Evolutionary conservation across 208 protist species (phyloP), one percentile per base, ranked within the genome.

Genomic region (Trichomonas tenax): DNA sequence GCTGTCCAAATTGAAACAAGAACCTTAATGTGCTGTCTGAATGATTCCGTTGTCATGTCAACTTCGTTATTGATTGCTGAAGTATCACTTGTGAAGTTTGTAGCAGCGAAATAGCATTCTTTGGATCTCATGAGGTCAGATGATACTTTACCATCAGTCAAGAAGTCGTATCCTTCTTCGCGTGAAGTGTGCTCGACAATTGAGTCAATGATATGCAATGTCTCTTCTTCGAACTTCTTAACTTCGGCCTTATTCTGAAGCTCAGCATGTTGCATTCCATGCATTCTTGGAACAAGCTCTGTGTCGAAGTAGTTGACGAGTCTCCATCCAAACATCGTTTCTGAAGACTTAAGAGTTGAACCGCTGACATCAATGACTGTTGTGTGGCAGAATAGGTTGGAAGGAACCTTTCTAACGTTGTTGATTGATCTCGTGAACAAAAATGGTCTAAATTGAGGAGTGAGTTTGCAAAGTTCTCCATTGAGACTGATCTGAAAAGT

Each of bases 91-190:
- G 44, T 38, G 26, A 93, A 23, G 44, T 93, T 93, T 38, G 40
- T 93, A 23, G 86, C 44, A 36, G 86, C 86, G 44, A 51, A 93
- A 51, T 93, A 93, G n/a, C 44, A 93, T 93, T 93, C 86, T 93
- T 93, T 93, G 9, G 86, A 34, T 34, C 45, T 38, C 17, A 93
- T 23, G 14, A 93, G 31, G 1, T 93, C 17, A 8, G 11, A 17
- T 48, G 44, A 48, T 2, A 41, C 45, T 48, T 93, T 41, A 26
- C 45, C 86, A 93, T 93, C 44, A 38, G 44, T 34, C 1, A 93
- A 17, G 44, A 34, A 93, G 31, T 93, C 86, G 44, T 38, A 93
- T 0, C 46, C 45, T 38, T 93, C 26, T 48, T 93, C 44, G 11
- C 51, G 6, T 0, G n/a, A 4, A 38, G 26, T 51, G 34, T 8